Conservation (phyloP, 2,329 filamentous ascomycete genomes). For the Fusarium caatingaense region DNA sequence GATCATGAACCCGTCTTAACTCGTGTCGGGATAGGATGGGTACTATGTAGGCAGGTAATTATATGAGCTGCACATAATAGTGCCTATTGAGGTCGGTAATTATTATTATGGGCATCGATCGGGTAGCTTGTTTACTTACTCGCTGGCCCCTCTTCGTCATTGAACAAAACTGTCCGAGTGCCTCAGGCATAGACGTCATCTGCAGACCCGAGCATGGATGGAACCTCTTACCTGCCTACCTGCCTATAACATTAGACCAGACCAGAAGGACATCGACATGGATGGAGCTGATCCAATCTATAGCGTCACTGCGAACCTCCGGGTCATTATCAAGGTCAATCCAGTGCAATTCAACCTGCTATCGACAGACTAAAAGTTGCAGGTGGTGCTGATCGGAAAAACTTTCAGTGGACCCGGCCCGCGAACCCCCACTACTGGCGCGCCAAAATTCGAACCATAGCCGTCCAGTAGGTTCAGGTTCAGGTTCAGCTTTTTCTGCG, state of each 20-base stretch:
- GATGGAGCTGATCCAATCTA: background rate
- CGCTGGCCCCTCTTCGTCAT: background rate
- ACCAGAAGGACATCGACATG: background rate
- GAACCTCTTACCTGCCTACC: background rate
- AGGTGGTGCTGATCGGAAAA: slow-evolving; percentile 43
- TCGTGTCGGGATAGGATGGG: background rate
- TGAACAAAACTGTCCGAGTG: slow-evolving; percentile 18
- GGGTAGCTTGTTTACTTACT: background rate
- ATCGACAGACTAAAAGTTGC: slow-evolving; percentile 10
- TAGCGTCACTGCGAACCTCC: slow-evolving; percentile 3
- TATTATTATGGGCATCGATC: background rate
- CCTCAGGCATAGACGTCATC: slow-evolving; percentile 29
- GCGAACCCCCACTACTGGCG: slow-evolving; percentile 35
- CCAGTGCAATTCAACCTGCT: slow-evolving; percentile 8
- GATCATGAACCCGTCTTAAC: background rate
- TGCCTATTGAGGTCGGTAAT: background rate
- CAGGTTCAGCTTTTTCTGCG: slow-evolving; percentile 51
- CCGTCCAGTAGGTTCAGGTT: slow-evolving; percentile 21
- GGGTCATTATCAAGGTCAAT: background rate
- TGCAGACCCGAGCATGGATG: background rate
- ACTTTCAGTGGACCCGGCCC: slow-evolving; percentile 46
- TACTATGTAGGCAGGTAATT: background rate
- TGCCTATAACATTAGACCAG: background rate
- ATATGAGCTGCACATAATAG: background rate
- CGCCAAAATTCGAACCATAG: slow-evolving; percentile 48